These are phyloP conservation scores for Limnanthes douglasii DNA, from an alignment of 345 rosid genomes.

Conservation along the genomic window DNA sequence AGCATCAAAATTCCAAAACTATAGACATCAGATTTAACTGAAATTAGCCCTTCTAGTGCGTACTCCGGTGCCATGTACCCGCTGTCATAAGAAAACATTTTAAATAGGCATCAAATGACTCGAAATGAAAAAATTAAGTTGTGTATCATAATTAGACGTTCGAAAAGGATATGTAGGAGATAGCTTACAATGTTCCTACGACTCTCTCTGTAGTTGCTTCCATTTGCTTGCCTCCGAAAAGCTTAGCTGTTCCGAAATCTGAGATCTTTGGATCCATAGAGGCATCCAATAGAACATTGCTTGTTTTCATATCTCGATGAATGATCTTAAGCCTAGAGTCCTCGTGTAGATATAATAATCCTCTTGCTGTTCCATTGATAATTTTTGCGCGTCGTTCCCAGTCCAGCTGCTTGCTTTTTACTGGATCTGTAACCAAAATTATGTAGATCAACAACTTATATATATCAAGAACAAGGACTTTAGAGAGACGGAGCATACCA, in stretches of 20 bases:
- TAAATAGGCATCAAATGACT: neutral
- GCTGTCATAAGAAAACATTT: slow-evolving; percentile 14
- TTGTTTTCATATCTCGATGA: slow-evolving; percentile 55
- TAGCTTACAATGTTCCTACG: slow-evolving; percentile 61
- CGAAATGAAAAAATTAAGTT: too few relatives aligned
- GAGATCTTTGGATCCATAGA: slow-evolving; percentile 69
- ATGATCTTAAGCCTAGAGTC: slow-evolving; percentile 63
- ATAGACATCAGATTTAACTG: slow-evolving; percentile 47
- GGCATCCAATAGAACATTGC: slow-evolving; percentile 46
- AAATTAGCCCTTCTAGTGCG: slow-evolving; percentile 46
- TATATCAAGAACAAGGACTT: neutral
- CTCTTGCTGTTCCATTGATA: slow-evolving; percentile 53
- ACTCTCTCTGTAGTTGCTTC: slow-evolving; percentile 44
- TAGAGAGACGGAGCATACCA: too few relatives aligned
- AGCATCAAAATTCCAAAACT: slow-evolving; percentile 52
- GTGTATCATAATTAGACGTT: too few relatives aligned
- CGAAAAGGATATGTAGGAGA: neutral
- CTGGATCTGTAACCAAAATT: slow-evolving; percentile 23
- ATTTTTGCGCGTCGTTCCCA: slow-evolving; percentile 35
- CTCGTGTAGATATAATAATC: slow-evolving; percentile 55
- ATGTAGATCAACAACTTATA: neutral
- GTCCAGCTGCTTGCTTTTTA: slow-evolving; percentile 15
- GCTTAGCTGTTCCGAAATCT: slow-evolving; percentile 66
- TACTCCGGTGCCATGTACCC: slow-evolving; percentile 70
- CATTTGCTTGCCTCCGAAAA: slow-evolving; percentile 38